A percentile compares a stretch with the other conserved stretches of the same genome.
phyloP scores from a whole-genome alignment of 1,139 yeast genomes.

The Hemisphaericaspora xylanilytica region DNA sequence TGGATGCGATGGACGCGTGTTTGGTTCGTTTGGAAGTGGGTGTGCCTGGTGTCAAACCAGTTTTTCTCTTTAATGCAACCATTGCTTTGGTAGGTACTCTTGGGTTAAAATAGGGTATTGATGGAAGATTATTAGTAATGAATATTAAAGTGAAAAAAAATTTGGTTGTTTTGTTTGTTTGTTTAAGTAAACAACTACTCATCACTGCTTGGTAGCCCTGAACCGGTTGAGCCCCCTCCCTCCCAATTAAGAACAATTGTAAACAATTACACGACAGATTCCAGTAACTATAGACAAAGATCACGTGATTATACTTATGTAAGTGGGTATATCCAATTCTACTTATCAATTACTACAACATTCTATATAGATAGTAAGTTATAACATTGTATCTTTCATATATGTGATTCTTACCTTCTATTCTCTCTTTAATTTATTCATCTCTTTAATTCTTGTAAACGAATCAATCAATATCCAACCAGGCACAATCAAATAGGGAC shows the following conservation, averaged over 20 bases:
- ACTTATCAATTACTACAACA: not conserved
- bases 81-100: constrained; percentile 12
- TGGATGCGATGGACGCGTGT: constrained; percentile 39
- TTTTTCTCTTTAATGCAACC: constrained; percentile 48
- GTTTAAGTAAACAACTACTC: too few species aligned
- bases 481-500: constrained; percentile 71
- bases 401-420: too few species aligned
- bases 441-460: constrained; percentile 1
- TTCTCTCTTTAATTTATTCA: too few species aligned
- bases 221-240: not conserved
- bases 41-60: constrained; percentile 10
- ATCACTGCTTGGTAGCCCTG: too few species aligned
- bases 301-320: not conserved
- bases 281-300: too few species aligned
- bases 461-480: constrained; percentile 50
- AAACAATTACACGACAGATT: too few species aligned
- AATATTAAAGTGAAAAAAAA: not conserved
- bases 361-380: too few species aligned
- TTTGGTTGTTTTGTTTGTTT: not conserved
- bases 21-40: constrained; percentile 26
- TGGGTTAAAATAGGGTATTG: not conserved
- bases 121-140: not conserved
- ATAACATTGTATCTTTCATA: too few species aligned
- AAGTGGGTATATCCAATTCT: not conserved
- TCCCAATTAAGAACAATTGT: too few species aligned